Percentiles rank a stretch among this genome's conserved stretches.
phyloP scores from a whole-genome alignment of 257 asterid genomes.

The Nyctanthes arbortristis region DNA sequence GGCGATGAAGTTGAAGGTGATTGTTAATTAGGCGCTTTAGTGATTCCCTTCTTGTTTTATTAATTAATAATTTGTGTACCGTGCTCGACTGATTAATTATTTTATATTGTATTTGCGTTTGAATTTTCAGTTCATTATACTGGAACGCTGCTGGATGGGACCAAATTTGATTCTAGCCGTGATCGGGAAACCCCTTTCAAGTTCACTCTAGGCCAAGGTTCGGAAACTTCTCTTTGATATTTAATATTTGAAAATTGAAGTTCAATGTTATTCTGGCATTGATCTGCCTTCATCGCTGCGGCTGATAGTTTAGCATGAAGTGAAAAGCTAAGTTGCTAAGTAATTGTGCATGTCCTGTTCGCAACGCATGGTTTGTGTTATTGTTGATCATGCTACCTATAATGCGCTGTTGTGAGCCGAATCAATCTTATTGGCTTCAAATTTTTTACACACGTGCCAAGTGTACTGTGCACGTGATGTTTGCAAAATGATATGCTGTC shows the following conservation, averaged over 20 bases:
- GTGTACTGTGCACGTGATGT: neutral
- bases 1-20: constrained; percentile 62
- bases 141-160: constrained; percentile 59
- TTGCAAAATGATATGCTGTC: neutral
- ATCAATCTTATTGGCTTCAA: neutral
- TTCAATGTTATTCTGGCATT: neutral
- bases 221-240: neutral
- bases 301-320: neutral
- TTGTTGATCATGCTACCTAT: too few relatives aligned
- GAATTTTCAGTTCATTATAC: constrained; percentile 49
- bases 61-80: neutral
- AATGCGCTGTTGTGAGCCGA: neutral
- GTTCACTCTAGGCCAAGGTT: constrained; percentile 65
- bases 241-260: neutral
- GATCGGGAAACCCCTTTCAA: constrained; percentile 54
- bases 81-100: neutral
- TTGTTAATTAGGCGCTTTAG: neutral
- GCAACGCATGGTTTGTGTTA: too few relatives aligned
- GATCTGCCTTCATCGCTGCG: neutral
- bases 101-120: neutral
- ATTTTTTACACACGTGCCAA: neutral
- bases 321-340: neutral
- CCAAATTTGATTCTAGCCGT: constrained; percentile 61
- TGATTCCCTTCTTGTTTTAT: neutral
- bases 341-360: neutral